Percentiles rank a stretch among this genome's conserved stretches.
These are phyloP conservation scores for Mycena rebaudengoi DNA, from an alignment of 768 basidiomycete species.

Conservation along the genomic window DNA sequence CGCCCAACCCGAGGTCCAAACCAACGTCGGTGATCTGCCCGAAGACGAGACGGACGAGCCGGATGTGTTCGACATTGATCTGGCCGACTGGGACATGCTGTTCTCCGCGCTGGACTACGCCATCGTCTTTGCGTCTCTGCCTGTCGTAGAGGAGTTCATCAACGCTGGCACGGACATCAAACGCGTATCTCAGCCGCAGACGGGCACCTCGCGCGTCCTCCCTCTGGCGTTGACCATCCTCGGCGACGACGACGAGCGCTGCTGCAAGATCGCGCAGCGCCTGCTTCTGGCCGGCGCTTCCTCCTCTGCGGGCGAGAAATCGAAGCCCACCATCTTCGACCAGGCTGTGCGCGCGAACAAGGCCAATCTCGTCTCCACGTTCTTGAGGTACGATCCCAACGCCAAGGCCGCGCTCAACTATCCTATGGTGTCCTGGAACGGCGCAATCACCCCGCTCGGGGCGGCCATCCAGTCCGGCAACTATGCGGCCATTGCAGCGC, in stretches of 20 bases:
- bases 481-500: constrained; percentile 44
- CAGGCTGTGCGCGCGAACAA: constrained; percentile 44
- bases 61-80: constrained; percentile 64
- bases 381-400: constrained; percentile 53
- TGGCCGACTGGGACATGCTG: constrained; percentile 66
- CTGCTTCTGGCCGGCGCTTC: constrained; percentile 52
- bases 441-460: constrained; percentile 46
- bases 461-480: constrained; percentile 44
- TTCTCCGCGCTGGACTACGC: constrained; percentile 63
- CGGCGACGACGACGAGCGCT: constrained; percentile 50
- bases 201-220: constrained; percentile 32
- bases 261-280: constrained; percentile 46
- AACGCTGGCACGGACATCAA: constrained; percentile 56
- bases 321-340: constrained; percentile 52
- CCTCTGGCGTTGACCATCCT: constrained; percentile 51
- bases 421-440: constrained; percentile 38
- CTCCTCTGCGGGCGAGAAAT: constrained; percentile 49
- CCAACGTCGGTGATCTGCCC: constrained; percentile 47
- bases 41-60: constrained; percentile 59
- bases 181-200: constrained; percentile 39
- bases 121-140: constrained; percentile 54
- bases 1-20: constrained; percentile 14
- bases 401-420: constrained; percentile 48
- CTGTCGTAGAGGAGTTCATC: constrained; percentile 56
- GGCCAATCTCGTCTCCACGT: constrained; percentile 47